Base-by-base conservation (phyloP, 371 early-diverging fungal genomes). In the Furculomyces boomerangus region DNA sequence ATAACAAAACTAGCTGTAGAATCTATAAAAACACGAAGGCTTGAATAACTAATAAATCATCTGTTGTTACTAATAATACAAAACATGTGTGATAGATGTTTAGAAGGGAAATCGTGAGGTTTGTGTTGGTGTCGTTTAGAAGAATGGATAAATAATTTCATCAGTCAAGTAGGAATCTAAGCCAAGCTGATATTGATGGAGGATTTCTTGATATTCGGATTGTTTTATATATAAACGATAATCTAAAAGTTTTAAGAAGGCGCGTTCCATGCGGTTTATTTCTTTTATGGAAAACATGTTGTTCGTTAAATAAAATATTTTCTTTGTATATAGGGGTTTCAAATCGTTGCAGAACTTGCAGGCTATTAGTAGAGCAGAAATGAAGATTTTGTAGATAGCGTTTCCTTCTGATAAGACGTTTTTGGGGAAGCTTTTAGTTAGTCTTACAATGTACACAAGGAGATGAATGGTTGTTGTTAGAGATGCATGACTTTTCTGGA, bases 271-370 rank as follows among this genome's bases (percentile, higher is more conserved):
- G n/a, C 63, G 52, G 31, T 66, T 65, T 22, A 68, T 57, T 5
- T 66, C 67, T 7, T 57, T 50, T 41, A 60, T 14, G 8, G 58
- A 27, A 50, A 68, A 20, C 27, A 60, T 40, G 10, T 58, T 58
- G 1, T 58, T 57, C 53, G 62, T 28, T 53, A 62, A 68, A 39
- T 64, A 60, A 30, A 62, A 63, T 35, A 67, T 63, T 2, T 55
- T 56, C 0, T 60, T 53, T 1, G 66, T 57, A 1, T 67, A 60
- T 24, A 67, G 55, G 5, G 68, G 67, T 31, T 56, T 58, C 39
- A 61, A 25, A 49, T 67, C 68, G 55, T 67, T 66, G 48, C 65
- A 65, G 25, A 67, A 67, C 56, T 67, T 67, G 53, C 68, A 67
- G 16, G 68, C 61, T 2, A 67, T 60, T 29, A 67, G 51, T 8